Conservation (phyloP, 1,284 basidiomycete species). For the Leccinum cinnamomeum region DNA sequence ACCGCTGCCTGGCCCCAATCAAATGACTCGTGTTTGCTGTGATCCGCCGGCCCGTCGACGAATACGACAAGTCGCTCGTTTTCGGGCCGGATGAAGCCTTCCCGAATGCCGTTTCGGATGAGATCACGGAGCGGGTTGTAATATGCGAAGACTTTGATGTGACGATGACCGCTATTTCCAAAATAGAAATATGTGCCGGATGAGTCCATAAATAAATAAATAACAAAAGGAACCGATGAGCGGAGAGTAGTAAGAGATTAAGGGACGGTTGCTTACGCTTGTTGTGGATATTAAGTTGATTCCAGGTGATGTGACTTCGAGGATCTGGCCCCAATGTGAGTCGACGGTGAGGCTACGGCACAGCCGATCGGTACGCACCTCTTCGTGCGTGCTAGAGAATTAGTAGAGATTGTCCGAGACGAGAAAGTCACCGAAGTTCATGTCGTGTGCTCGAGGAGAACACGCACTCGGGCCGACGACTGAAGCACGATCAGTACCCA, state of each 20-base stretch:
- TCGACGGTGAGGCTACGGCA: background rate
- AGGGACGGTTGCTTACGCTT: constrained; percentile 58
- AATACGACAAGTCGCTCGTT: constrained; percentile 66
- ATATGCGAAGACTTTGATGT: constrained; percentile 76
- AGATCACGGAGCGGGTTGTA: constrained; percentile 78
- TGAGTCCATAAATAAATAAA: background rate
- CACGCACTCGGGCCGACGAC: too few relatives aligned
- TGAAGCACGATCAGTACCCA: too few relatives aligned
- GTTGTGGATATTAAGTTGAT: constrained; percentile 84
- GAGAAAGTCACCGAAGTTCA: too few relatives aligned
- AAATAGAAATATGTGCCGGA: background rate
- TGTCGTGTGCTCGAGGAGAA: too few relatives aligned
- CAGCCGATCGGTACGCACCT: constrained; percentile 47
- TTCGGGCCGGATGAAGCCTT: constrained; percentile 72
- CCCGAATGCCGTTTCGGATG: constrained; percentile 62
- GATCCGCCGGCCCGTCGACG: constrained; percentile 67
- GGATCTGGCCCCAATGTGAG: constrained; percentile 45
- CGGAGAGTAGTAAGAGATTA: background rate
- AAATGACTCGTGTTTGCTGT: constrained; percentile 53
- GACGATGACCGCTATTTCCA: constrained; percentile 60
- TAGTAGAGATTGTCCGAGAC: too few relatives aligned
- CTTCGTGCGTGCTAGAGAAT: constrained; percentile 48
- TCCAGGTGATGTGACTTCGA: constrained; percentile 90
- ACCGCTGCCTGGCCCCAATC: constrained; percentile 81
- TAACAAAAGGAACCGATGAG: background rate